Evolutionary conservation across 2,329 filamentous ascomycete genomes (phyloP).

Genomic region (Botrytis porri): DNA sequence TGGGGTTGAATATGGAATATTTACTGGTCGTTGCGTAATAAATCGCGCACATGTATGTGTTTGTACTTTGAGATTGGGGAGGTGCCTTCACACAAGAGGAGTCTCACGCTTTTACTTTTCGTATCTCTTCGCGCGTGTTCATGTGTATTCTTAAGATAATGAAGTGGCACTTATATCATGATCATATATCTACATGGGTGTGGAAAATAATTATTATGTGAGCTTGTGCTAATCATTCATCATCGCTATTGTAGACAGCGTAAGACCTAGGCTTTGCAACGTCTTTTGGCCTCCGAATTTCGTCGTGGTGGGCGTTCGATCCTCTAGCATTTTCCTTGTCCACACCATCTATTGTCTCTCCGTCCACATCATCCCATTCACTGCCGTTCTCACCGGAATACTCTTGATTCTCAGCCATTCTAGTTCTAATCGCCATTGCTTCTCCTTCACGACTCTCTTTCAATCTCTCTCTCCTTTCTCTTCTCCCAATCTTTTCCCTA

Average conservation of each 20-base stretch:
- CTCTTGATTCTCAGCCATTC: not conserved
- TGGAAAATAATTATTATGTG: not conserved
- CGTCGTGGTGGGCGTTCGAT: not conserved
- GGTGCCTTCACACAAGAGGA: conserved; percentile 7
- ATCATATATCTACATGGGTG: not conserved
- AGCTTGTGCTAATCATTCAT: not conserved
- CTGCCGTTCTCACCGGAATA: conserved; percentile 9
- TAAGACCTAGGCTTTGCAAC: conserved; percentile 7
- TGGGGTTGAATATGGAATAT: conserved; percentile 33
- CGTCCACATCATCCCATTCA: conserved; percentile 16
- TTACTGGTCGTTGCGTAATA: conserved; percentile 20
- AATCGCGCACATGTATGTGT: conserved; percentile 5
- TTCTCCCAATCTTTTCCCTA: conserved; percentile 23
- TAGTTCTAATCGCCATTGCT: not conserved
- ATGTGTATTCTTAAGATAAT: conserved; percentile 20
- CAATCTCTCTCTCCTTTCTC: conserved; percentile 16
- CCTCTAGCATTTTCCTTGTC: not conserved
- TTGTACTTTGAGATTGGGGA: conserved; percentile 11
- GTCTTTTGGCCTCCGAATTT: not conserved
- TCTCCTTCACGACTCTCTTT: not conserved
- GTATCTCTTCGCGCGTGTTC: not conserved
- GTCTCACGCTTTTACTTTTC: conserved; percentile 11
- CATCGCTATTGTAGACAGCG: conserved; percentile 18
- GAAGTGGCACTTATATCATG: conserved; percentile 11
- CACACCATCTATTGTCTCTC: not conserved